Base-by-base conservation (phyloP, 2,329 filamentous ascomycete genomes). In the Alternaria gaisen region DNA sequence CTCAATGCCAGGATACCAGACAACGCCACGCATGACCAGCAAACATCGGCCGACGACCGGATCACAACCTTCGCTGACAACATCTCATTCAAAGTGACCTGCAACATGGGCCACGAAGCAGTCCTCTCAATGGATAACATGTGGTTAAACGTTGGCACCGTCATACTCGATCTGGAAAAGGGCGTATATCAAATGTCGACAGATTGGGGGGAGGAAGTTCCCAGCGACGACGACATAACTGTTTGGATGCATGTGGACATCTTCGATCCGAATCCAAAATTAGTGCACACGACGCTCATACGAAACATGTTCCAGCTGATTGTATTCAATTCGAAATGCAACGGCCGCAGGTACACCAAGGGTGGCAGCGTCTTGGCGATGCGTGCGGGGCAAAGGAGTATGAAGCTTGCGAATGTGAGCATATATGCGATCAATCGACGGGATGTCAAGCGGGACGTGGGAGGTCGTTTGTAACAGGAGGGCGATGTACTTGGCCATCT, bases 221-320 rank as follows among this genome's bases (percentile, higher is more conserved):
- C 46, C 1, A 18, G 12, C 14, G 34, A 48, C 30, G 30, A 48
- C 1, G 14, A 48, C 20, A 48, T 48, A 6, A 36, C 14, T 22
- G 20, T 34, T 7, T 48, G 46, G 46, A 14, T 48, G 46, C 16
- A 36, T 48, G 30, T 48, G 12, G 46, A 48, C 20, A 48, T 48
- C 2, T 22, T 48, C 12, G 26, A 46, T 14, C 22, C 14, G 14
- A n/a, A 30, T 11, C 46, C 46, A 11, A 0, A 0, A 9, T 30
- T 42, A 4, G 12, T 42, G 30, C 20, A 22, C 16, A 8, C 26
- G 2, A 12, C 24, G 47, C 54, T 60, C 22, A 42, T 38, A 40
- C 32, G 34, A n/a, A 28, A 64, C 47, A 48, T 48, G 46, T 48
- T 48, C 30, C 20, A 34, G 30, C 12, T 36, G 46, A 20, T 48